Conservation (phyloP, 2,329 filamentous ascomycete species). For the Arthrobotrys pseudoclavata region DNA sequence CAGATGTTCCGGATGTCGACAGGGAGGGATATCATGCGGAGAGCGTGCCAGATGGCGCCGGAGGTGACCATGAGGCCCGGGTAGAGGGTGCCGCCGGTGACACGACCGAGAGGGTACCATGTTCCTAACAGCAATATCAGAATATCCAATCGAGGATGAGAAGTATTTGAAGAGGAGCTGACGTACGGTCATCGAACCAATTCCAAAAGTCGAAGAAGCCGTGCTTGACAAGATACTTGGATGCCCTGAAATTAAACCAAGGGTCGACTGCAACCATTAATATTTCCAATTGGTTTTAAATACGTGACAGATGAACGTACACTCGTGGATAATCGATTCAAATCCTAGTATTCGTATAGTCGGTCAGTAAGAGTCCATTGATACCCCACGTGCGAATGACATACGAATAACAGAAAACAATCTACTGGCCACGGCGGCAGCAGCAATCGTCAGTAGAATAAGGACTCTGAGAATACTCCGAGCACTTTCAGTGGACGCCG, state of each 20-base stretch:
- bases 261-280: conserved; percentile 80
- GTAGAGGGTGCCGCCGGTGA: conserved; percentile 98
- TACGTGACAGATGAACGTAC: conserved; percentile 72
- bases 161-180: not conserved
- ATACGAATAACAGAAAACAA: conserved; percentile 98
- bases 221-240: conserved; percentile 95
- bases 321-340: conserved; percentile 99
- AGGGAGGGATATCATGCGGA: conserved; percentile 87
- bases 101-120: conserved; percentile 98
- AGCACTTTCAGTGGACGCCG: conserved; percentile 81
- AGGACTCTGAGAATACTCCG: conserved; percentile 87
- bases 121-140: conserved; percentile 72
- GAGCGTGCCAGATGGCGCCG: conserved; percentile 93
- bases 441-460: conserved; percentile 92
- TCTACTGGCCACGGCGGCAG: conserved; percentile 89
- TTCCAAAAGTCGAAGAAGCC: conserved; percentile 99
- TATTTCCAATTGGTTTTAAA: conserved; percentile 28
- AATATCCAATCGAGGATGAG: not conserved
- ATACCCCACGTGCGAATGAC: conserved; percentile 65
- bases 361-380: conserved; percentile 16
- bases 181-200: conserved; percentile 96
- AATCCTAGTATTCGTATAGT: conserved; percentile 74
- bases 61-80: conserved; percentile 99
- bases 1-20: conserved; percentile 99
- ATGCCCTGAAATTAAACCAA: conserved; percentile 99